A percentile compares a stretch with the other conserved stretches of the same genome.
These are phyloP conservation scores for Coemansia sp. DNA, from an alignment of 192 early-diverging fungal genomes.

Conservation along the genomic window DNA sequence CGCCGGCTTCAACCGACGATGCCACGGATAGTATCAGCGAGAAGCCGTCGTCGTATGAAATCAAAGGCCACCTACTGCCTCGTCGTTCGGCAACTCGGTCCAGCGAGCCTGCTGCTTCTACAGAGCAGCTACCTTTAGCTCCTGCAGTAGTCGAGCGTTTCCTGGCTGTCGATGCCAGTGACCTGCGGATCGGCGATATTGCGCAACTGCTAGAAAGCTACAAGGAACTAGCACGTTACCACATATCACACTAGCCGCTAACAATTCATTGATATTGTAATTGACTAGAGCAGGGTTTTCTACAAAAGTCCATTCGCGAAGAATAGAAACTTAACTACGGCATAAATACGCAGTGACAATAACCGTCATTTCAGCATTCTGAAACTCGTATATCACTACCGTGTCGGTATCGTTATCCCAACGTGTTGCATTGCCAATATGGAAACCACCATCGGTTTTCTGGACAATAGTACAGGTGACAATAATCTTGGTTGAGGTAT, in stretches of 20 bases:
- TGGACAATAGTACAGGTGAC: conserved; percentile 40
- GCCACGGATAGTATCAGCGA: conserved; percentile 25
- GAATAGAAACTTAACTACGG: background rate
- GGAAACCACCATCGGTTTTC: conserved; percentile 31
- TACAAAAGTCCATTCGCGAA: too few species aligned
- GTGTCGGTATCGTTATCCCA: conserved; percentile 28
- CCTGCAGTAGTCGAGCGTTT: conserved; percentile 13
- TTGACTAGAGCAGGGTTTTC: too few species aligned
- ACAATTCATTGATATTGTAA: background rate
- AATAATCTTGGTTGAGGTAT: conserved; percentile 10
- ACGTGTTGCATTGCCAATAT: conserved; percentile 18
- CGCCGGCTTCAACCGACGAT: background rate
- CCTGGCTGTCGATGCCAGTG: conserved; percentile 2
- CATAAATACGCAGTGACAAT: conserved; percentile 30
- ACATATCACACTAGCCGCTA: conserved; percentile 15
- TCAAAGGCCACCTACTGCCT: conserved; percentile 31
- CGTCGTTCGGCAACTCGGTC: background rate
- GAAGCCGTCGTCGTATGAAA: conserved; percentile 37
- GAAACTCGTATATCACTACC: conserved; percentile 20
- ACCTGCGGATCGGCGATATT: conserved; percentile 34
- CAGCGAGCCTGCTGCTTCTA: background rate
- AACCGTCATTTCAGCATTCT: conserved; percentile 20
- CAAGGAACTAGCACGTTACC: conserved; percentile 34
- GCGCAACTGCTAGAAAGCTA: conserved; percentile 27
- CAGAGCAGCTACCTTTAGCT: background rate